Conservation (phyloP, 2,329 filamentous ascomycete genomes). For the Metarhizium anisopliae region DNA sequence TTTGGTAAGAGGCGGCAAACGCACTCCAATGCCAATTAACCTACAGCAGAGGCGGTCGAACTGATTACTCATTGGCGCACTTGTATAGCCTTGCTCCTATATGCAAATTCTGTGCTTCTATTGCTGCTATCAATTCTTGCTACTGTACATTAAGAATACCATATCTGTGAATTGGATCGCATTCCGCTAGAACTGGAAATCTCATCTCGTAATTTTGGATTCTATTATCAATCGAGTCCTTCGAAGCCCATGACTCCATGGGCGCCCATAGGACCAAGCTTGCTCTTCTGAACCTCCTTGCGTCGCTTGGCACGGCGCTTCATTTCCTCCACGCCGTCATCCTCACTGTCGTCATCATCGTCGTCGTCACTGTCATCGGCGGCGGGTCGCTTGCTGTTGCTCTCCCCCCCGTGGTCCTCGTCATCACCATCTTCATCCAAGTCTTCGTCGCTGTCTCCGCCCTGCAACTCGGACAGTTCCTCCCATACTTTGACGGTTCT, state of each 20-base stretch:
- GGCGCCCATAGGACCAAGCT: conserved; percentile 40
- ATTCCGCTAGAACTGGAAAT: neutral
- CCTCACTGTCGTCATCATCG: conserved; percentile 26
- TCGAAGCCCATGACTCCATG: conserved; percentile 43
- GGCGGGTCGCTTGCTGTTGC: conserved; percentile 36
- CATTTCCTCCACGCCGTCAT: conserved; percentile 25
- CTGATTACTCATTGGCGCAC: no score
- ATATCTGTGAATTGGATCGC: neutral
- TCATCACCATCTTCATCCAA: conserved; percentile 35
- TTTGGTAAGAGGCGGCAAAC: no score
- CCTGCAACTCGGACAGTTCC: conserved; percentile 54
- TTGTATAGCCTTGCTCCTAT: no score
- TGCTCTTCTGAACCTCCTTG: conserved; percentile 31
- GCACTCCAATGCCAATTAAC: no score
- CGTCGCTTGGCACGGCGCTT: conserved; percentile 37
- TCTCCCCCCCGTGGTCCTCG: conserved; percentile 26
- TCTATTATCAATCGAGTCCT: conserved; percentile 29
- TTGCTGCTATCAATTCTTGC: no score
- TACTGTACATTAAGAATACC: neutral
- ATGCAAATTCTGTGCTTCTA: no score
- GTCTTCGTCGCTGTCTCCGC: conserved; percentile 33
- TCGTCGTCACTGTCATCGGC: conserved; percentile 40
- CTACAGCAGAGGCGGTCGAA: no score
- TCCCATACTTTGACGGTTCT: conserved; percentile 86
- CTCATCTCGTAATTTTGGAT: neutral